A percentile compares a stretch with the other conserved stretches of the same genome.
These are phyloP conservation scores for Trichoderma asperelloides DNA, from an alignment of 495 filamentous ascomycete genomes.

Conservation along the genomic window DNA sequence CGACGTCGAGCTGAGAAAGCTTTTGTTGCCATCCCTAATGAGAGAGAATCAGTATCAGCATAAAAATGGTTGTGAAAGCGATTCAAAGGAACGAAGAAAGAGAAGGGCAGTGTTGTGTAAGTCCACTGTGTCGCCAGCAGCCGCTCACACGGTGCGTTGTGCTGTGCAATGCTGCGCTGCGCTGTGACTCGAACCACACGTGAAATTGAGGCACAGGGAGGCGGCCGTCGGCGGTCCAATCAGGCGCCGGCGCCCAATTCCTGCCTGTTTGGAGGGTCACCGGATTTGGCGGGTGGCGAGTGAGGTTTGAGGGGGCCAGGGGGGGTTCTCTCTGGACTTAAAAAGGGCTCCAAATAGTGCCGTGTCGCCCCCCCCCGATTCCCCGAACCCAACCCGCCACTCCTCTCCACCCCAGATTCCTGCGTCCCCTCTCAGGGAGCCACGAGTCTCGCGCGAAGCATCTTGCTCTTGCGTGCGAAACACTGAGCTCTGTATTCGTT, in stretches of 20 bases:
- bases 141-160: neutral
- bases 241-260: neutral
- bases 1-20: slow-evolving; percentile 70
- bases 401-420: slow-evolving; percentile 30
- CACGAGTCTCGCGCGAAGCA: neutral
- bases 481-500: neutral
- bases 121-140: no score
- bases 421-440: neutral
- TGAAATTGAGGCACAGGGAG: neutral
- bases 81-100: neutral
- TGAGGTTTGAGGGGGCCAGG: neutral
- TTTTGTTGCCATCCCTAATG: slow-evolving; percentile 88
- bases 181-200: neutral
- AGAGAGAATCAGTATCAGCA: slow-evolving; percentile 18
- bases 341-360: slow-evolving; percentile 47
- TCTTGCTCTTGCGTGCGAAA: neutral
- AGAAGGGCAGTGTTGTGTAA: neutral
- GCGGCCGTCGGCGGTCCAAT: slow-evolving; percentile 7
- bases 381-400: slow-evolving; percentile 21
- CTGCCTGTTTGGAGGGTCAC: slow-evolving; percentile 6
- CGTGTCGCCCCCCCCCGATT: slow-evolving; percentile 38
- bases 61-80: slow-evolving; percentile 9
- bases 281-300: neutral
- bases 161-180: neutral
- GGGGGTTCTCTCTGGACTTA: slow-evolving; percentile 20